These are phyloP conservation scores for Aphanomyces invadans DNA, from an alignment of 352 stramenopile genomes.

Conservation along the genomic window DNA sequence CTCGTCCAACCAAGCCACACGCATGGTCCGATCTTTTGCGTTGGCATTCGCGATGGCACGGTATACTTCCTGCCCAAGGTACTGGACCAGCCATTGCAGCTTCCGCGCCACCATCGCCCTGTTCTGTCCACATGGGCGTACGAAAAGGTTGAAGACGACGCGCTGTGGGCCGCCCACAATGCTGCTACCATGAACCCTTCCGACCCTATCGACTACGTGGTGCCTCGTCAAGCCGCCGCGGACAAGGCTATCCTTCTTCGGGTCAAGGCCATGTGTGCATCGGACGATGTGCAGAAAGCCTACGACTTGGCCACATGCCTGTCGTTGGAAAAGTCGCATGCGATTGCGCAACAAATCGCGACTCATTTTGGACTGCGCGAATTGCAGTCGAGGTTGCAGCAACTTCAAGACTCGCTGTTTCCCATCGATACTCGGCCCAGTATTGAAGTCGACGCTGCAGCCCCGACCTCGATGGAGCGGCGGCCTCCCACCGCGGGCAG, in stretches of 20 bases:
- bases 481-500: background rate
- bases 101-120: conserved; percentile 63
- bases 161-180: conserved; percentile 60
- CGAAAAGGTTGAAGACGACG: conserved; percentile 28
- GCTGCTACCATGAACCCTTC: conserved; percentile 33
- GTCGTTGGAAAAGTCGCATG: conserved; percentile 70
- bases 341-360: conserved; percentile 76
- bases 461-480: too few species aligned
- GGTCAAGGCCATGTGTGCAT: conserved; percentile 68
- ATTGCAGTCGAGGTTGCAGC: conserved; percentile 61
- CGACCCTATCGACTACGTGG: conserved; percentile 24
- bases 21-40: background rate
- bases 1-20: conserved; percentile 30
- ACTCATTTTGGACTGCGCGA: conserved; percentile 70
- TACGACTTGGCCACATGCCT: conserved; percentile 75
- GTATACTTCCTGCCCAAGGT: conserved; percentile 8
- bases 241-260: conserved; percentile 79
- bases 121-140: conserved; percentile 42
- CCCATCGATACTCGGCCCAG: background rate
- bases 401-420: conserved; percentile 29
- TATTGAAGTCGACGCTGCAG: background rate
- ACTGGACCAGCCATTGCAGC: background rate
- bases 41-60: background rate
- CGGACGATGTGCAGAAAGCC: conserved; percentile 56
- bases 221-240: conserved; percentile 67